A percentile compares a stretch with the other conserved stretches of the same genome.
These are phyloP conservation scores for Cyclotella sp. DNA, from an alignment of 108 stramenopile genomes.

Conservation along the genomic window DNA sequence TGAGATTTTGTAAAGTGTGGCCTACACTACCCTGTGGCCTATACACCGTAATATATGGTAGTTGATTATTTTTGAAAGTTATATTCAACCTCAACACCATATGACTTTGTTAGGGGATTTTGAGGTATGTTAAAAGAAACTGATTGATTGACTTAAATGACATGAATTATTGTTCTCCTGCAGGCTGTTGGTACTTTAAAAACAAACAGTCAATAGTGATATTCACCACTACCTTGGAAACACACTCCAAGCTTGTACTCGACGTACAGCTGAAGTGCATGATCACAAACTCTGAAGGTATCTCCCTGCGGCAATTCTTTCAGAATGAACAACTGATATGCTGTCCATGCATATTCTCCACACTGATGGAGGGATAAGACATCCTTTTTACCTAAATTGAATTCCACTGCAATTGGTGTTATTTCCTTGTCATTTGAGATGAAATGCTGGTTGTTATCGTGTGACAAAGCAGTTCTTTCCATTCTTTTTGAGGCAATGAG, in stretches of 20 bases:
- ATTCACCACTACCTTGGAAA: neutral
- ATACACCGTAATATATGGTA: too few relatives aligned
- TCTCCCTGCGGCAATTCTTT: conserved; percentile 20
- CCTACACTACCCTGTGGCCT: too few relatives aligned
- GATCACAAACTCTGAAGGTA: conserved; percentile 34
- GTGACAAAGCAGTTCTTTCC: neutral
- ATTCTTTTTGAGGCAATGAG: conserved; percentile 30
- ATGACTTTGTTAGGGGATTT: too few relatives aligned
- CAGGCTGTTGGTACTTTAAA: too few relatives aligned
- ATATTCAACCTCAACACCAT: too few relatives aligned
- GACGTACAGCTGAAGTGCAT: conserved; percentile 45
- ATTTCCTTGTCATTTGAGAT: neutral
- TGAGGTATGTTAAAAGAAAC: too few relatives aligned
- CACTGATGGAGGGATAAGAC: conserved; percentile 53
- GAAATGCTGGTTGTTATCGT: too few relatives aligned
- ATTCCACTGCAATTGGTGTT: conserved; percentile 12
- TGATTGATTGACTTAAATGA: too few relatives aligned
- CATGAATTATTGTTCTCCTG: too few relatives aligned
- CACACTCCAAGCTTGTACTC: conserved; percentile 39
- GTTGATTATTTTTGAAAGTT: too few relatives aligned
- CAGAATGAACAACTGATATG: conserved; percentile 64
- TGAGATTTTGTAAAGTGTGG: too few relatives aligned
- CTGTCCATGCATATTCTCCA: conserved; percentile 61
- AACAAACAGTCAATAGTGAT: too few relatives aligned
- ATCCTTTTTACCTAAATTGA: conserved; percentile 45